A percentile compares a stretch with the other conserved stretches of the same genome.
phyloP scores from a whole-genome alignment of 1,139 yeast species.

The Blastobotrys malaysiensis region DNA sequence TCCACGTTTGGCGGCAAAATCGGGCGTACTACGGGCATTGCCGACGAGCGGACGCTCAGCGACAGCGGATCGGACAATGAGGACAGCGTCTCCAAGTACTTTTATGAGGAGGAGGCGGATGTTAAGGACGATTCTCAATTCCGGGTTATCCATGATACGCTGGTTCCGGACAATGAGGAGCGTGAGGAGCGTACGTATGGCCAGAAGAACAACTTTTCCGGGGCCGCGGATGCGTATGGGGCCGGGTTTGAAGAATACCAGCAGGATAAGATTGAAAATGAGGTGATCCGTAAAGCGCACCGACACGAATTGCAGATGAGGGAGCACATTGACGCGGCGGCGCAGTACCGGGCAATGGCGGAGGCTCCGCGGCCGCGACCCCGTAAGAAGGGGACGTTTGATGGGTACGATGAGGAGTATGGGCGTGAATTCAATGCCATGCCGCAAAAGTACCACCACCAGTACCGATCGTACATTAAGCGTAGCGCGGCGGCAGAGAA shows the following conservation, averaged over 20 bases:
- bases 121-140: conserved; percentile 23
- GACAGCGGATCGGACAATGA: conserved; percentile 11
- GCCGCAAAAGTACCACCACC: conserved; percentile 5
- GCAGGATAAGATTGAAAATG: conserved; percentile 3
- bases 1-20: conserved; percentile 19
- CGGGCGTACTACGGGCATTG: conserved; percentile 22
- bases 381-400: not conserved
- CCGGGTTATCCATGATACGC: conserved; percentile 23
- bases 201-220: not conserved
- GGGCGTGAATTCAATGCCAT: conserved; percentile 4
- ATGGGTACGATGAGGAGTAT: not conserved
- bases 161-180: conserved; percentile 15
- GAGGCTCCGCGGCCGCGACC: conserved; percentile 4
- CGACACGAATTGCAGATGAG: conserved; percentile 11
- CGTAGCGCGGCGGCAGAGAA: not conserved
- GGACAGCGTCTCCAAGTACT: conserved; percentile 17
- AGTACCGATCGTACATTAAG: not conserved
- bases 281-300: conserved; percentile 9
- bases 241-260: conserved; percentile 2
- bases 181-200: not conserved
- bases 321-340: conserved; percentile 9
- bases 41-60: conserved; percentile 15
- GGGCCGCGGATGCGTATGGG: not conserved
- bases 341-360: conserved; percentile 13
- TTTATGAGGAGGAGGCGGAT: conserved; percentile 20